phyloP scores from a whole-genome alignment of 495 filamentous ascomycete species.

The Penicillium psychrofluorescens region DNA sequence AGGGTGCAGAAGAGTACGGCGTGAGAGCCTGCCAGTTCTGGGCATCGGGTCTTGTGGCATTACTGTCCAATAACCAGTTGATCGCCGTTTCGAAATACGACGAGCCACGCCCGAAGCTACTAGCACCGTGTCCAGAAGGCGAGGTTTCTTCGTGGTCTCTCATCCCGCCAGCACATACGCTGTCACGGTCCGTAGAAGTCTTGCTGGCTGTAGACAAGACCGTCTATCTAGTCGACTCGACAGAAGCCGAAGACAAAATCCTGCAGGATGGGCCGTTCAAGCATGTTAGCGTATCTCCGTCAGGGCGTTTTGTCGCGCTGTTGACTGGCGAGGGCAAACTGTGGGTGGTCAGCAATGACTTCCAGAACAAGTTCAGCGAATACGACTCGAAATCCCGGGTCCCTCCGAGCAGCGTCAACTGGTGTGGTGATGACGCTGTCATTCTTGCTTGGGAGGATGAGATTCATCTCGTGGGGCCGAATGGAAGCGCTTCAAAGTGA shows the following conservation, averaged over 20 bases:
- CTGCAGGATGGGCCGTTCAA: conserved; percentile 88
- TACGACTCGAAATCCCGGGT: conserved; percentile 82
- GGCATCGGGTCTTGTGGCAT: conserved; percentile 83
- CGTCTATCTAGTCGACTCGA: conserved; percentile 76
- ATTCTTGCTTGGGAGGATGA: conserved; percentile 97
- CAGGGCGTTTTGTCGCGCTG: conserved; percentile 78
- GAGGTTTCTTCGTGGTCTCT: conserved; percentile 83
- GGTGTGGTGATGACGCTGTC: conserved; percentile 95
- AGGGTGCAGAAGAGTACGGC: conserved; percentile 79
- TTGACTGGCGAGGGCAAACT: conserved; percentile 81
- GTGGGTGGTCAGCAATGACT: conserved; percentile 91
- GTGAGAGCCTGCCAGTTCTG: conserved; percentile 88
- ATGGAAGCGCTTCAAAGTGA: conserved; percentile 64
- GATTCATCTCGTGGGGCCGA: conserved; percentile 87
- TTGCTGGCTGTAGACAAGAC: conserved; percentile 81
- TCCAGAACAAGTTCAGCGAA: conserved; percentile 84
- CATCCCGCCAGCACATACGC: conserved; percentile 79
- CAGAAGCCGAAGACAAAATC: conserved; percentile 82
- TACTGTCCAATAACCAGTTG: conserved; percentile 81
- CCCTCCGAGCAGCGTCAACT: conserved; percentile 80
- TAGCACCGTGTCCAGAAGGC: conserved; percentile 71
- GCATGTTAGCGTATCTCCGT: conserved; percentile 82
- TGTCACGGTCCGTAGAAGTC: conserved; percentile 94
- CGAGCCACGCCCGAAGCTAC: conserved; percentile 78
- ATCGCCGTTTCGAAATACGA: conserved; percentile 82